Evolutionary conservation across 1,284 basidiomycete genomes (phyloP).

Genomic region (Schizopora paradoxa): DNA sequence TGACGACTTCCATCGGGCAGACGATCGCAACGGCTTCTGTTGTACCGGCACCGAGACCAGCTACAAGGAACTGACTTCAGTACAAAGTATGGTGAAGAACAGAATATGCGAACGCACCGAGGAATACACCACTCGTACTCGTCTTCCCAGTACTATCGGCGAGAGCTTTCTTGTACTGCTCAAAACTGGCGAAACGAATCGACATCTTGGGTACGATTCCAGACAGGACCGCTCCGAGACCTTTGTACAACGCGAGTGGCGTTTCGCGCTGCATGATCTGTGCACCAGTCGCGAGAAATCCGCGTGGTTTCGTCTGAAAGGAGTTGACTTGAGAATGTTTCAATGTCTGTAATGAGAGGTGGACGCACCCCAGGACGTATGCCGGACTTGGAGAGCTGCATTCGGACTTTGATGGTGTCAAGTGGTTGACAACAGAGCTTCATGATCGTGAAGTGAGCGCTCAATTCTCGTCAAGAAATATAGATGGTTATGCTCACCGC

Average conservation of each 20-base stretch:
- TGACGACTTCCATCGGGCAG: conserved; percentile 99
- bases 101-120: conserved; percentile 44
- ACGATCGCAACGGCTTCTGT: conserved; percentile 94
- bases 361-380: conserved; percentile 69
- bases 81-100: not conserved
- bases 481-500: conserved; percentile 56
- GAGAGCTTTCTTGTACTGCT: conserved; percentile 85
- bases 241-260: conserved; percentile 95
- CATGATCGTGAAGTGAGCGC: not conserved
- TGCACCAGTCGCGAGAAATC: conserved; percentile 89
- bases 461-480: not conserved
- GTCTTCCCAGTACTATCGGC: conserved; percentile 77
- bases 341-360: not conserved
- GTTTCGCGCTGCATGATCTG: conserved; percentile 92
- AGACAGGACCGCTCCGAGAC: conserved; percentile 93
- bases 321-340: not conserved
- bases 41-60: conserved; percentile 90
- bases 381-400: conserved; percentile 72
- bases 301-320: conserved; percentile 80
- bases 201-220: conserved; percentile 99
- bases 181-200: conserved; percentile 97
- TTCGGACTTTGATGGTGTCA: conserved; percentile 71
- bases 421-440: conserved; percentile 64
- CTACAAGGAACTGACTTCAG: conserved; percentile 43
- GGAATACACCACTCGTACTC: conserved; percentile 60